phyloP scores from a whole-genome alignment of 2,329 filamentous ascomycete species.

The Gremmenia infestans region DNA sequence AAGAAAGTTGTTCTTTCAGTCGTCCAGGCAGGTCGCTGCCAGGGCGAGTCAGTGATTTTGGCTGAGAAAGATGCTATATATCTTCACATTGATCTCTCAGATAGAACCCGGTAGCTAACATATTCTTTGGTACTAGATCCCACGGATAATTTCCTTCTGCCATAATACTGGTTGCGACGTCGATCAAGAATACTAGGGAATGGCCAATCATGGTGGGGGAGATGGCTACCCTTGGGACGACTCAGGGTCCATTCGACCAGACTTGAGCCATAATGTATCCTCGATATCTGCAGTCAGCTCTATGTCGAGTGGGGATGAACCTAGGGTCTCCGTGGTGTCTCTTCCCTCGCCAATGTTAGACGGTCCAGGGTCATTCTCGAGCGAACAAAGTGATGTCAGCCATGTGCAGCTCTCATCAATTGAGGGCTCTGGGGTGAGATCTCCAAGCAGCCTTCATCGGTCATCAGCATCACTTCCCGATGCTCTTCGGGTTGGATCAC shows the following conservation, averaged over 20 bases:
- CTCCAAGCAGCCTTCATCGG: conserved; percentile 8
- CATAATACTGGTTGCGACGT: neutral
- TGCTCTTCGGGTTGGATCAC: conserved; percentile 17
- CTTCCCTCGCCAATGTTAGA: conserved; percentile 11
- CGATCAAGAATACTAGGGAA: conserved; percentile 4
- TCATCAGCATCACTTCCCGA: conserved; percentile 15
- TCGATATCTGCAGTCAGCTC: conserved; percentile 9
- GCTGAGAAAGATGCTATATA: too few relatives aligned
- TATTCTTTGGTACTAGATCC: neutral
- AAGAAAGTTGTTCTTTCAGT: neutral
- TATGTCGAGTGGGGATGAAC: conserved; percentile 4
- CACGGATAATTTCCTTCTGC: neutral
- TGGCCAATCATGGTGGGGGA: conserved; percentile 20
- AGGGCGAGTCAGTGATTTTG: too few relatives aligned
- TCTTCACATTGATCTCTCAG: too few relatives aligned
- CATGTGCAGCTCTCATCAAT: conserved; percentile 19
- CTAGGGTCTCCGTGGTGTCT: conserved; percentile 20
- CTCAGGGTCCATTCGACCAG: neutral
- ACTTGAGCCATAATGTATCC: conserved; percentile 2
- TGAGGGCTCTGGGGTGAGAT: conserved; percentile 9
- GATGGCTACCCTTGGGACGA: conserved; percentile 19
- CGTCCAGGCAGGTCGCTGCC: neutral
- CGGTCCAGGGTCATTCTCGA: conserved; percentile 5
- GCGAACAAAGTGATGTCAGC: conserved; percentile 24
- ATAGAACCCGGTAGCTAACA: neutral